phyloP scores from a whole-genome alignment of 345 rosid species.

The Nephelium lappaceum region DNA sequence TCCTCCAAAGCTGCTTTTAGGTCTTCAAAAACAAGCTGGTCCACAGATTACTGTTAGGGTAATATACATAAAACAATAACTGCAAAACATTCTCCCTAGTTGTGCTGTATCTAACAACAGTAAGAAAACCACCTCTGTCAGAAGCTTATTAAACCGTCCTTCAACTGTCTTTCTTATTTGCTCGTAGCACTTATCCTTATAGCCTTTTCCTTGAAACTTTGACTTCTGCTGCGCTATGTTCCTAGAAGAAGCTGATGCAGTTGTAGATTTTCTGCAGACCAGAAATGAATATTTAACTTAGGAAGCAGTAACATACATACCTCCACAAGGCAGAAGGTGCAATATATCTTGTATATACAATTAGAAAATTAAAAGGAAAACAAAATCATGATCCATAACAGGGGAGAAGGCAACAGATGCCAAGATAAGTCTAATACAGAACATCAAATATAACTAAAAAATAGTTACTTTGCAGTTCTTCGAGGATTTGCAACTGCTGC shows the following conservation, averaged over 20 bases:
- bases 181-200: conserved; percentile 97
- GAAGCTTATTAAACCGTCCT: conserved; percentile 78
- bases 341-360: conserved; percentile 3
- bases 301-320: not conserved
- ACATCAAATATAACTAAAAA: conserved; percentile 11
- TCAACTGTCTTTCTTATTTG: conserved; percentile 88
- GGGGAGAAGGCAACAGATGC: not conserved
- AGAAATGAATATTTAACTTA: conserved; percentile 18
- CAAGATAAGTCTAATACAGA: not conserved
- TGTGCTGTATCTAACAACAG: not conserved
- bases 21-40: conserved; percentile 87
- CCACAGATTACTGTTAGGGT: conserved; percentile 35
- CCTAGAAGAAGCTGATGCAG: conserved; percentile 56
- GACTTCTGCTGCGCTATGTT: conserved; percentile 68
- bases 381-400: conserved; percentile 2
- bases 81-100: conserved; percentile 10
- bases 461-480: conserved; percentile 77
- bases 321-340: not conserved
- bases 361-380: not conserved
- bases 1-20: conserved; percentile 97
- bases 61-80: conserved; percentile 20
- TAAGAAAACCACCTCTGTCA: conserved; percentile 56
- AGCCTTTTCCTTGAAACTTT: conserved; percentile 90
- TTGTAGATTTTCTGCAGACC: conserved; percentile 63
- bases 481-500: conserved; percentile 91